Evolutionary conservation across 2,329 filamentous ascomycete species (phyloP).

Genomic region (Colletotrichum liriopes): DNA sequence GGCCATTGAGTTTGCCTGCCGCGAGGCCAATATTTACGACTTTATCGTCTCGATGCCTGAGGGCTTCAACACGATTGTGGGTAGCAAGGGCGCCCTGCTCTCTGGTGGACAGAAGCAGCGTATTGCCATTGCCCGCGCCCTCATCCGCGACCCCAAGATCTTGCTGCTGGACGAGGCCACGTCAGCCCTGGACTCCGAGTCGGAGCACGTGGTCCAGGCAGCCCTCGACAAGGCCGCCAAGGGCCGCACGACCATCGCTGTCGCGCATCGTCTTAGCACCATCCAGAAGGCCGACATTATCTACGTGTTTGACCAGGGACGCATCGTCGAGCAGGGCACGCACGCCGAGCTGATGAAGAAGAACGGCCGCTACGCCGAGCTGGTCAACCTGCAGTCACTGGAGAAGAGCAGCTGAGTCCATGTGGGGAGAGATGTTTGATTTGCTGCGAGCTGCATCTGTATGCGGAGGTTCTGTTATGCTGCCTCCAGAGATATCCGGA

Average conservation of each 20-base stretch:
- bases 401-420: constrained; percentile 65
- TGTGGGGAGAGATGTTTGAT: not conserved
- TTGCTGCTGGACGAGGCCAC: constrained; percentile 88
- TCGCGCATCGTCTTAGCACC: constrained; percentile 91
- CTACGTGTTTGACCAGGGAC: constrained; percentile 95
- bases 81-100: constrained; percentile 87
- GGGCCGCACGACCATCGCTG: constrained; percentile 91
- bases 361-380: constrained; percentile 81
- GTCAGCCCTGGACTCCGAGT: constrained; percentile 81
- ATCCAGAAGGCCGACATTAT: constrained; percentile 97
- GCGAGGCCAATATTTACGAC: constrained; percentile 93
- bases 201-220: constrained; percentile 84
- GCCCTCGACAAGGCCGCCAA: constrained; percentile 87
- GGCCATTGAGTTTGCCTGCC: constrained; percentile 83
- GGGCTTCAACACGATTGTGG: constrained; percentile 88
- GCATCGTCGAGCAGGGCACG: constrained; percentile 87
- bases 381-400: constrained; percentile 86
- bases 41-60: constrained; percentile 91
- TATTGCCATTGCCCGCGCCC: constrained; percentile 90
- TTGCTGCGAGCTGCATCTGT: constrained; percentile 23
- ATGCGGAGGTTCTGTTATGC: constrained; percentile 12
- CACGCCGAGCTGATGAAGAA: constrained; percentile 81
- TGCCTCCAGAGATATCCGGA: constrained; percentile 40
- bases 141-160: constrained; percentile 92
- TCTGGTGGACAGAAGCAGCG: constrained; percentile 96